Evolutionary conservation across 2,329 filamentous ascomycete genomes (phyloP), one percentile per base, ranked within the genome.

Genomic region (Penicillium aurantiogriseum): DNA sequence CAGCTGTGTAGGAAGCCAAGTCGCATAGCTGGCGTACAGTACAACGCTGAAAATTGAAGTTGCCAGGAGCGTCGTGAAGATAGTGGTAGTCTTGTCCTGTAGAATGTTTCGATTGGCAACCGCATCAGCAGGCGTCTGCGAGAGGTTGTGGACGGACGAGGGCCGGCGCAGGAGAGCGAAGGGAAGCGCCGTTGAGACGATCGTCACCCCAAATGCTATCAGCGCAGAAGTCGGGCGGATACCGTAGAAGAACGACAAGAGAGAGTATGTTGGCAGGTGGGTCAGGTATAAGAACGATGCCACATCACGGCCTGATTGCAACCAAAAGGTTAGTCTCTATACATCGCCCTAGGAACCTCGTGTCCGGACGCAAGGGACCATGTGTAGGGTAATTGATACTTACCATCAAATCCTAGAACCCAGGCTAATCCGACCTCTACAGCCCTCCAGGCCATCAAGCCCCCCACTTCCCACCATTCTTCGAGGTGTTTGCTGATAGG

Each of bases 171-270:
- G 79, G 43, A 94, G 81, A 58, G 83, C 81, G 74, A 95, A 93
- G 1, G 92, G 91, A 29, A 90, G 69, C 42, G 87, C 86, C 42
- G 85, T 85, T 3, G 90, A 85, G 58, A 87, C 67, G 51, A 89
- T 77, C 66, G 92, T 89, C 67, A 93, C 88, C 35, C 77, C 72
- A 50, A 91, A 81, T 36, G 85, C 85, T 39, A 83, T 77, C 31
- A 86, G 68, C 21, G 87, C 81, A 0, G 88, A 88, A 52, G 79
- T 74, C 27, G 83, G 78, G 27, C 83, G 82, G 64, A 95, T 81
- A 36, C 80, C 76, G 81, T 95, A 96, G 79, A 95, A 96, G 51
- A 86, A 86, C 31, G 81, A 81, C 29, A 96, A 80, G 43, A 97
- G 85, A 70, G 89, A 90, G 61, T 89, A 85, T 67, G 85, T 84